Evolutionary conservation across 331 rosid genomes (phyloP).

Genomic region (Acacia pycnantha): DNA sequence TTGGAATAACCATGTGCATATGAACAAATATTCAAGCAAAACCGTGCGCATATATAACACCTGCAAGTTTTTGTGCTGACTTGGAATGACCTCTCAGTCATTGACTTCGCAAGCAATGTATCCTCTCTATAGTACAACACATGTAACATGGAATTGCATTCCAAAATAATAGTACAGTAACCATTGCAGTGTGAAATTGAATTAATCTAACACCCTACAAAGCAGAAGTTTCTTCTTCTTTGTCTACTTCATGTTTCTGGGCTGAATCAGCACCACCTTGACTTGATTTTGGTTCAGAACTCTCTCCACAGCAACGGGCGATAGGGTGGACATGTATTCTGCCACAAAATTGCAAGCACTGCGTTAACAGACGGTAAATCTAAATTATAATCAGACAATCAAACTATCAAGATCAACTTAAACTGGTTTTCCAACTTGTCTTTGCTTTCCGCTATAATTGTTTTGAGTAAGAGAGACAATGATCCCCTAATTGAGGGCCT

Average conservation of each 20-base stretch:
- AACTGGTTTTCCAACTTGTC: conserved; percentile 12
- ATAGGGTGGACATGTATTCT: conserved; percentile 30
- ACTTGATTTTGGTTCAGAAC: conserved; percentile 23
- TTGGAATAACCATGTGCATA: not conserved
- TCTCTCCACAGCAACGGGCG: conserved; percentile 24
- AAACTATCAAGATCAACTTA: conserved; percentile 21
- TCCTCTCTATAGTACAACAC: conserved; percentile 21
- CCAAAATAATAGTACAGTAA: conserved; percentile 22
- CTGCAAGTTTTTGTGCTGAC: not conserved
- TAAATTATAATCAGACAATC: conserved; percentile 19
- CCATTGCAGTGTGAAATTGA: conserved; percentile 31
- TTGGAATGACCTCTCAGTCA: not conserved
- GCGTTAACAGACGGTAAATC: conserved; percentile 29
- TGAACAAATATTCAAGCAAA: not conserved
- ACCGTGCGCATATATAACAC: not conserved
- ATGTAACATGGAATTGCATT: conserved; percentile 25
- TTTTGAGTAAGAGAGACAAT: not conserved
- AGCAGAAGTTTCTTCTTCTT: conserved; percentile 10
- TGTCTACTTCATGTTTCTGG: conserved; percentile 7
- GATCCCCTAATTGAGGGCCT: not conserved
- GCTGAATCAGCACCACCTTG: conserved; percentile 25
- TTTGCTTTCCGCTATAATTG: not conserved
- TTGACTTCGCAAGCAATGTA: not conserved
- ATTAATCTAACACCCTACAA: conserved; percentile 23
- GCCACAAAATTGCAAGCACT: conserved; percentile 42